phyloP scores from a whole-genome alignment of 75 land plant species.

The Chamaecyparis obtusa region DNA sequence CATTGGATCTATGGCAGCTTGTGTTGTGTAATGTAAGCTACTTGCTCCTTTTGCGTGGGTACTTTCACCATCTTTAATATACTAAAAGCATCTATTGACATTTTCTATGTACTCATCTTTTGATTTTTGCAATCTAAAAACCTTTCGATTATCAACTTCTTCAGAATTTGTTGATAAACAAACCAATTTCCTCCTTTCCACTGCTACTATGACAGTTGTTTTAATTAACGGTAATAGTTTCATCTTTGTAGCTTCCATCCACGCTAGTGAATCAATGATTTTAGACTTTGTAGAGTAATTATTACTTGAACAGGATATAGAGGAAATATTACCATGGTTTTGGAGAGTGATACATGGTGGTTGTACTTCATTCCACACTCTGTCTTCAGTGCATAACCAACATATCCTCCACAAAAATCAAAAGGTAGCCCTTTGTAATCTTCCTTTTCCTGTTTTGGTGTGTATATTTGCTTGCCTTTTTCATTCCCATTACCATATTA shows the following conservation, averaged over 20 bases:
- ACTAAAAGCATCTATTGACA: conserved; percentile 60
- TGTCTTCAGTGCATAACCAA: conserved; percentile 90
- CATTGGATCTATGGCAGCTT: too few species aligned
- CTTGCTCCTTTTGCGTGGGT: too few species aligned
- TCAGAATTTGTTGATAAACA: neutral
- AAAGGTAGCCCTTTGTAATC: conserved; percentile 86
- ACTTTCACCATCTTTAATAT: conserved; percentile 94
- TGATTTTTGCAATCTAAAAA: conserved; percentile 53
- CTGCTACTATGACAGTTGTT: conserved; percentile 14
- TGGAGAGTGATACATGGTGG: conserved; percentile 50
- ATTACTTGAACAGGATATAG: neutral
- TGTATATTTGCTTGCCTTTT: too few species aligned
- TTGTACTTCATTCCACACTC: conserved; percentile 83
- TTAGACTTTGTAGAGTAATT: neutral
- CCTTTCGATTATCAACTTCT: conserved; percentile 6
- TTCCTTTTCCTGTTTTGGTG: too few species aligned
- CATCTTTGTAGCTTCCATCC: conserved; percentile 64
- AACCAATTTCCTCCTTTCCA: conserved; percentile 20
- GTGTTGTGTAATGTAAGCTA: too few species aligned
- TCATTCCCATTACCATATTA: too few species aligned
- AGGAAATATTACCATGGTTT: neutral
- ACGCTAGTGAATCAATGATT: conserved; percentile 24
- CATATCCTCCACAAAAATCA: conserved; percentile 94
- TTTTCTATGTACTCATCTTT: conserved; percentile 65
- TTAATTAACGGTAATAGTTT: conserved; percentile 36